Evolutionary conservation across 805 yeast genomes (phyloP).

Genomic region (Wickerhamiella brachini): DNA sequence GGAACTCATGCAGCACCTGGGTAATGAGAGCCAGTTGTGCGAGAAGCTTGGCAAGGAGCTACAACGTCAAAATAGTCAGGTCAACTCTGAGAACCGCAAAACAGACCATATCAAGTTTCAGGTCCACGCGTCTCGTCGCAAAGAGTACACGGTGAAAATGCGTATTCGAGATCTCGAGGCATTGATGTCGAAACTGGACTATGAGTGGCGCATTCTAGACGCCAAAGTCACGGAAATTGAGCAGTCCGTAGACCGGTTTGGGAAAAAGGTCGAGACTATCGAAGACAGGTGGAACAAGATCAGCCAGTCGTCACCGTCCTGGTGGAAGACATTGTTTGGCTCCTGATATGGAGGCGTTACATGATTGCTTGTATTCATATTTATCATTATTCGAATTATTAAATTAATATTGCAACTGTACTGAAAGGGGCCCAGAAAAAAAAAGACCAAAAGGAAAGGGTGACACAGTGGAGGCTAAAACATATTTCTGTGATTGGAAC

Average conservation of each 20-base stretch:
- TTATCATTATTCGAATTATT: background rate
- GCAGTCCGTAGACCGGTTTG: conserved; percentile 38
- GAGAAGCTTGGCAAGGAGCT: conserved; percentile 8
- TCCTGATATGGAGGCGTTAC: background rate
- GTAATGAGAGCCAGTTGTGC: conserved; percentile 4
- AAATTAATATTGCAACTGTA: background rate
- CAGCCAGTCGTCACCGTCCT: background rate
- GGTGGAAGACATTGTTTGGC: background rate
- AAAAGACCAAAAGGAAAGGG: too few relatives aligned
- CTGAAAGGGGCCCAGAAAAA: too few relatives aligned
- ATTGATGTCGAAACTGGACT: conserved; percentile 42
- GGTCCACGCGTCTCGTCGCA: conserved; percentile 13
- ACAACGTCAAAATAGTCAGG: conserved; percentile 11
- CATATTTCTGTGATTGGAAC: conserved; percentile 6
- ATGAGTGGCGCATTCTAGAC: conserved; percentile 47
- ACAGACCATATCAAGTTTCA: conserved; percentile 17
- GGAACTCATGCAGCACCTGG: conserved; percentile 8
- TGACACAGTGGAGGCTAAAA: too few relatives aligned
- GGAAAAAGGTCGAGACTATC: conserved; percentile 24
- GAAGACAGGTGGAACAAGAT: conserved; percentile 19
- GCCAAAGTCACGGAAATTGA: conserved; percentile 56
- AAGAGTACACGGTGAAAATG: conserved; percentile 18
- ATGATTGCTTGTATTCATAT: too few relatives aligned
- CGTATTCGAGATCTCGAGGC: conserved; percentile 39
- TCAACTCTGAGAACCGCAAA: conserved; percentile 15